Evolutionary conservation across 257 asterid genomes (phyloP), one percentile per base, ranked within the genome.

Genomic region (Scutellaria galericulata): DNA sequence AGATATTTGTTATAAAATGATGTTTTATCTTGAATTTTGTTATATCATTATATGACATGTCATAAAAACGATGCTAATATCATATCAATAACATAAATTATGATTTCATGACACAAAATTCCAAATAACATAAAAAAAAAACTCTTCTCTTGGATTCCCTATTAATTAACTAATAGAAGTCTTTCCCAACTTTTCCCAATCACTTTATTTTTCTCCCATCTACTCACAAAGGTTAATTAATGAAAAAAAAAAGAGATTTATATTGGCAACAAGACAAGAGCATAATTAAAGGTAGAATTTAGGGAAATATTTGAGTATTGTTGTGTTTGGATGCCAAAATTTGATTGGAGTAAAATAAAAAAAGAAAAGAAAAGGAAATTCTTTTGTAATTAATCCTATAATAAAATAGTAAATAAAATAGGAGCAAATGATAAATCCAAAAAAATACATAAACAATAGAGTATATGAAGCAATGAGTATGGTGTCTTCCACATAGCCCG

Each of bases 401-500:
- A 5, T 3, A 46, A 47, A 51, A 2, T 7, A 53, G n/a, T 18
- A 53, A 18, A 8, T 8, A 55, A 55, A 55, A 3, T 24, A 22
- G 4, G 14, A 10, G 35, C 2, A 56, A 56, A 56, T 56, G 62
- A 24, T 56, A 9, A 56, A 24, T 37, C 62, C 62, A 56, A 56
- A 50, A 53, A 35, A 7, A 53, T 24, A 24, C 2, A 24, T 24
- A 24, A 24, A 24, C 27, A 24, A 24, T 31, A 31, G 37, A 31
- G 37, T 31, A 31, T 31, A 31, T 31, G 5, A 4, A 2, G 37
- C 4, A 31, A 31, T 31, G 37, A 31, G 37, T 0, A 55, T 55
- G 61, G 80, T 31, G 54, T 60, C 5, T 3, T 31, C 75, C 71
- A 76, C 39, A 46, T 67, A 72, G 76, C 81, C 85, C 79, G 88